phyloP scores from a whole-genome alignment of 208 protist species.

The Trypanosoma boissoni region DNA sequence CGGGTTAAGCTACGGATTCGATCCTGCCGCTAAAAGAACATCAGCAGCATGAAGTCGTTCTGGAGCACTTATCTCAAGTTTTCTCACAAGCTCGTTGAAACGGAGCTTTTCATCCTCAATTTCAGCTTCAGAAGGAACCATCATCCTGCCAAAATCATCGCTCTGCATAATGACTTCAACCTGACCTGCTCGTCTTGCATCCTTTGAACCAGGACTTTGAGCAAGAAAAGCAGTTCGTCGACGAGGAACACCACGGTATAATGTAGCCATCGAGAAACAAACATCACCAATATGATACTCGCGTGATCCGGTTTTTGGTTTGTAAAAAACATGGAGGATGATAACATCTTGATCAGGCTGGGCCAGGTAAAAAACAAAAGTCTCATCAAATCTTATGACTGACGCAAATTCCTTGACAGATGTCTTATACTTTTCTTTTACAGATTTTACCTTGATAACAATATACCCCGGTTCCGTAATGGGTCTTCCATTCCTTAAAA shows the following conservation, averaged over 20 bases:
- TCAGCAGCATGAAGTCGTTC: conserved; percentile 81
- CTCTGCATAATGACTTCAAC: conserved; percentile 78
- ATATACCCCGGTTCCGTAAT: conserved; percentile 77
- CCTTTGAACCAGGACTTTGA: conserved; percentile 72
- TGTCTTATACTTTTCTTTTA: conserved; percentile 91
- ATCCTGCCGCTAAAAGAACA: conserved; percentile 62
- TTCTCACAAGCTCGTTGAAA: conserved; percentile 60
- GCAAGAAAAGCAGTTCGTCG: conserved; percentile 73
- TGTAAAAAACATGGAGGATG: conserved; percentile 86
- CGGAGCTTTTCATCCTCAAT: conserved; percentile 60
- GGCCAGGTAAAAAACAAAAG: conserved; percentile 84
- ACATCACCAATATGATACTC: conserved; percentile 84
- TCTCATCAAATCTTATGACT: conserved; percentile 78
- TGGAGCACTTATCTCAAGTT: conserved; percentile 45
- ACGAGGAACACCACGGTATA: conserved; percentile 69
- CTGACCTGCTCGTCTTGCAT: conserved; percentile 52
- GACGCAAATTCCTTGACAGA: conserved; percentile 69
- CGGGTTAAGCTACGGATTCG: not conserved
- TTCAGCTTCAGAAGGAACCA: conserved; percentile 46
- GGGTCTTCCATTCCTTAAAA: conserved; percentile 53
- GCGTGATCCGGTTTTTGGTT: conserved; percentile 50
- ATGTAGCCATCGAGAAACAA: conserved; percentile 82
- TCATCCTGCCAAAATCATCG: conserved; percentile 79
- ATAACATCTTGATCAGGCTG: conserved; percentile 89
- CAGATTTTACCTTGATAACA: conserved; percentile 86